phyloP scores from a whole-genome alignment of 164 flowering plant genomes.

The Echeveria elegans region DNA sequence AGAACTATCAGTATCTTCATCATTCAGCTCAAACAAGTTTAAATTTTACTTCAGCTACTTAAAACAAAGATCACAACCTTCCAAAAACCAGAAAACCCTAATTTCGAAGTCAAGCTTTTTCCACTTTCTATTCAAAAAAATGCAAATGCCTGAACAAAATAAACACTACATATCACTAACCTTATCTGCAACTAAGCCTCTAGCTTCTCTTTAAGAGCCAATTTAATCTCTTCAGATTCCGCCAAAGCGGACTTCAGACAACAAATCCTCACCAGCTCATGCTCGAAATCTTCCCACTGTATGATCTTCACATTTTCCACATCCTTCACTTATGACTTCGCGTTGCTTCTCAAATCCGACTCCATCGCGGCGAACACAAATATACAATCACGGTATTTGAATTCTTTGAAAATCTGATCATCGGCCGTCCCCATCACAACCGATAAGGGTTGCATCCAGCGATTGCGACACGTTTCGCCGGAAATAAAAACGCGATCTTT shows the following conservation, averaged over 20 bases:
- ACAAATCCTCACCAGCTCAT: constrained; percentile 61
- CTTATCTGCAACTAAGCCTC: constrained; percentile 52
- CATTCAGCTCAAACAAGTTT: not conserved
- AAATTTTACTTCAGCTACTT: not conserved
- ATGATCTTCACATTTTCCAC: constrained; percentile 29
- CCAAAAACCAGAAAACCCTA: not conserved
- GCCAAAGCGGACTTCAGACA: constrained; percentile 72
- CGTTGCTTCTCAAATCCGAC: constrained; percentile 10
- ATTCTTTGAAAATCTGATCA: constrained; percentile 15
- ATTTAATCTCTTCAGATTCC: constrained; percentile 46
- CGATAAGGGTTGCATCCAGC: constrained; percentile 4
- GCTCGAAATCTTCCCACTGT: constrained; percentile 85
- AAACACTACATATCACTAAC: constrained; percentile 37
- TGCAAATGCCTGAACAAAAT: not conserved
- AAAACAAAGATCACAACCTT: not conserved
- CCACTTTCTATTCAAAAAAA: not conserved
- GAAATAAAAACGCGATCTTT: not conserved
- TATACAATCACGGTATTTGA: not conserved
- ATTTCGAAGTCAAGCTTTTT: not conserved
- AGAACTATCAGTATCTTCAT: not conserved
- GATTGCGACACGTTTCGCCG: not conserved
- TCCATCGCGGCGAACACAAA: constrained; percentile 17
- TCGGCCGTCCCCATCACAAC: constrained; percentile 28
- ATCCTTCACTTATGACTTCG: constrained; percentile 5
- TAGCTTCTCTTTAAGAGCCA: constrained; percentile 35